Percentiles rank a stretch among this genome's conserved stretches.
phyloP scores from a whole-genome alignment of 2,329 filamentous ascomycete genomes.

The Bretziella fagacearum region DNA sequence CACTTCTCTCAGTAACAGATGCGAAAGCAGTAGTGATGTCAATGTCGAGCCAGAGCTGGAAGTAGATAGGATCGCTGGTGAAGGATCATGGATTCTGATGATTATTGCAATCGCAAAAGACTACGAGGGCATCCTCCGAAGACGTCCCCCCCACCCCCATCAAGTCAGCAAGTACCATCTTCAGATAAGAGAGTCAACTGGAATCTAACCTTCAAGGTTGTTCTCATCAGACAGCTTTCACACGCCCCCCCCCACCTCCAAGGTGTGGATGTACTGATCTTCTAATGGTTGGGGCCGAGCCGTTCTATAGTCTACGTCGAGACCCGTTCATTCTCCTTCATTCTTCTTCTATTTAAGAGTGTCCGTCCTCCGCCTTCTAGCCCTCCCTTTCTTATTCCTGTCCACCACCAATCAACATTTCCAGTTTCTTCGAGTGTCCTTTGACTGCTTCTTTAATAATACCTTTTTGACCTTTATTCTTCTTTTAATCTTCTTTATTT shows the following conservation, averaged over 20 bases:
- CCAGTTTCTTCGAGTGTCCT: background rate
- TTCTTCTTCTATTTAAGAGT: background rate
- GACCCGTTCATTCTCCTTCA: background rate
- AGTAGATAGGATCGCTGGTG: background rate
- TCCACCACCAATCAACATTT: background rate
- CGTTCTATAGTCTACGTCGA: no score
- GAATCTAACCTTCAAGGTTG: background rate
- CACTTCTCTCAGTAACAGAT: no score
- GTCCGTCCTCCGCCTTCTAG: background rate
- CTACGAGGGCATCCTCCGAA: background rate
- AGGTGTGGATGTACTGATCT: background rate
- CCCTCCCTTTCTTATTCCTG: background rate
- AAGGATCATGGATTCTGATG: background rate
- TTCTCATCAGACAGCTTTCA: no score
- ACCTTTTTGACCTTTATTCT: slow-evolving; percentile 1
- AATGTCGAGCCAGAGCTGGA: no score
- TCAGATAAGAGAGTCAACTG: no score
- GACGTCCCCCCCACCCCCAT: background rate
- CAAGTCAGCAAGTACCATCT: no score
- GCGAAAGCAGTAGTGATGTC: no score
- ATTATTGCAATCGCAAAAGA: no score
- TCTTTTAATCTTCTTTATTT: slow-evolving; percentile 3
- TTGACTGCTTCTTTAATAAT: slow-evolving; percentile 1
- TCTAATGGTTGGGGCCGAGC: no score
- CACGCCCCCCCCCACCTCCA: background rate